A percentile compares a stretch with the other conserved stretches of the same genome.
phyloP scores from a whole-genome alignment of 192 early-diverging fungal species.

The Tieghemiomyces parasiticus region DNA sequence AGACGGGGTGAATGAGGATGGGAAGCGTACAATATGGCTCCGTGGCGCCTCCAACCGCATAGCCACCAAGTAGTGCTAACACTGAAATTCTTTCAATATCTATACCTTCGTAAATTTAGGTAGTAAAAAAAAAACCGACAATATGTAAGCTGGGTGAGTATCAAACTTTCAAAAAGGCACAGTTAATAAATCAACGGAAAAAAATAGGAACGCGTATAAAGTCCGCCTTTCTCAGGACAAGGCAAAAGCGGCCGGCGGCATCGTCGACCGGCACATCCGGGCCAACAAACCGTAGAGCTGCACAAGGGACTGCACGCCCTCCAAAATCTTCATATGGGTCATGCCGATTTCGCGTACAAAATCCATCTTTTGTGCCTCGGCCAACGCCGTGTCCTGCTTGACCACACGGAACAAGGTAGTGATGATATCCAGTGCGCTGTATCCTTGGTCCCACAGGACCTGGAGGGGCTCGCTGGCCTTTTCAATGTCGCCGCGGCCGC shows the following conservation, averaged over 20 bases:
- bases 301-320: constrained; percentile 70
- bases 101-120: no score
- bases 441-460: constrained; percentile 71
- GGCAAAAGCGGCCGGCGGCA: neutral
- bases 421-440: constrained; percentile 80
- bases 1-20: no score
- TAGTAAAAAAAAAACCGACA: no score
- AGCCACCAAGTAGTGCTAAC: no score
- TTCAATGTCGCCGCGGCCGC: constrained; percentile 49
- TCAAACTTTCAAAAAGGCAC: no score
- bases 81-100: no score
- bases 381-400: constrained; percentile 55
- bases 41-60: no score
- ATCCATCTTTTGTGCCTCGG: constrained; percentile 69
- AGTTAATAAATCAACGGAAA: no score
- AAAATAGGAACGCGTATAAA: no score
- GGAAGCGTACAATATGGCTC: no score
- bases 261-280: constrained; percentile 22
- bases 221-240: no score
- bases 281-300: constrained; percentile 77
- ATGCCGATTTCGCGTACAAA: constrained; percentile 86
- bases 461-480: constrained; percentile 51
- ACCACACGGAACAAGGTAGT: constrained; percentile 83
- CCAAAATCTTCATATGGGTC: constrained; percentile 82
- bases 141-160: no score